A percentile compares a stretch with the other conserved stretches of the same genome.
These are phyloP conservation scores for Hypoxylon sp. DNA, from an alignment of 2,329 filamentous ascomycete genomes.

Conservation along the genomic window DNA sequence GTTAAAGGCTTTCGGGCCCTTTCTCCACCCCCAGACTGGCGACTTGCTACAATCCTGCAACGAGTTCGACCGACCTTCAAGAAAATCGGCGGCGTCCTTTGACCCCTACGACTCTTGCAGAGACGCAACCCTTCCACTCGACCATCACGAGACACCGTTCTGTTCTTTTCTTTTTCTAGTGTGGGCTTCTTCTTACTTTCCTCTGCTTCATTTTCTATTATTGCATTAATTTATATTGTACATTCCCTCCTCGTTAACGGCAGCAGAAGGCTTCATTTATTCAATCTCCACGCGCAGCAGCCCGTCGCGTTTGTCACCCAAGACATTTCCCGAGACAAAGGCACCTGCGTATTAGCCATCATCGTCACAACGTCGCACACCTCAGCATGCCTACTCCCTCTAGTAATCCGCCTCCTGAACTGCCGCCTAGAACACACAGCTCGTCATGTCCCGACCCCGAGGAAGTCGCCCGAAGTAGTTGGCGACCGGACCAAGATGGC, in stretches of 20 bases:
- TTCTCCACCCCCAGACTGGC: slow-evolving; percentile 33
- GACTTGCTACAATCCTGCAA: slow-evolving; percentile 23
- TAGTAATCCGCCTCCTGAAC: slow-evolving; percentile 47
- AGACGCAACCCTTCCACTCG: slow-evolving; percentile 10
- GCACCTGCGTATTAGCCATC: not conserved
- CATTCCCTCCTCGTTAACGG: slow-evolving; percentile 16
- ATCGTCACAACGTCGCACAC: not conserved
- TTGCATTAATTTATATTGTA: slow-evolving; percentile 33
- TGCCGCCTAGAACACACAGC: slow-evolving; percentile 49
- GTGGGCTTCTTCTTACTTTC: slow-evolving; percentile 26
- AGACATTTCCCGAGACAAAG: slow-evolving; percentile 21
- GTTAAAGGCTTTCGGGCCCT: slow-evolving; percentile 24
- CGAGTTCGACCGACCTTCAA: slow-evolving; percentile 6
- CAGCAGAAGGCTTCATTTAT: slow-evolving; percentile 14
- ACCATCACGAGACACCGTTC: slow-evolving; percentile 29
- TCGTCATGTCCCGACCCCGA: slow-evolving; percentile 53
- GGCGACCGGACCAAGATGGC: slow-evolving; percentile 47
- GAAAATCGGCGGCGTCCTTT: slow-evolving; percentile 23
- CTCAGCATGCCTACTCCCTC: slow-evolving; percentile 51
- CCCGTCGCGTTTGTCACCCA: slow-evolving; percentile 18
- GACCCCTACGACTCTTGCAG: slow-evolving; percentile 20
- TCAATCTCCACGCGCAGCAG: slow-evolving; percentile 21
- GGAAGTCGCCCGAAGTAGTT: slow-evolving; percentile 44
- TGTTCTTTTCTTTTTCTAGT: slow-evolving; percentile 24
- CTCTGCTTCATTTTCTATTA: slow-evolving; percentile 1